Evolutionary conservation across 305 asterid genomes (phyloP).

Genomic region (Vinca major): DNA sequence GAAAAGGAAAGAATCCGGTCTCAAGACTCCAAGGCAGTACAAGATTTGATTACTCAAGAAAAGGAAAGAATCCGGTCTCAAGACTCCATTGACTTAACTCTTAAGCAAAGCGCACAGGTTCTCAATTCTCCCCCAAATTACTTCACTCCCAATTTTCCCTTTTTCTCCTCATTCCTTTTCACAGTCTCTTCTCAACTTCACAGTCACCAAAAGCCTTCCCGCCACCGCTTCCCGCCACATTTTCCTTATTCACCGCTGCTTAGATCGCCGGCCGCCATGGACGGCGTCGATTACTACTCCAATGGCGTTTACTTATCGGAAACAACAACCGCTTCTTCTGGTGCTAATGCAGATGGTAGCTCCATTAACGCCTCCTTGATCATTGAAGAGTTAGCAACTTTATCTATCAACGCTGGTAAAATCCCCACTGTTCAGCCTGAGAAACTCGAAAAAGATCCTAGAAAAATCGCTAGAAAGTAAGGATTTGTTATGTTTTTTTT

Average conservation of each 20-base stretch:
- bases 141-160: too few relatives aligned
- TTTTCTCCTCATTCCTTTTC: too few relatives aligned
- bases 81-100: too few relatives aligned
- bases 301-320: conserved; percentile 4
- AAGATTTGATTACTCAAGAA: too few relatives aligned
- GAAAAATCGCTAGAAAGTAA: conserved; percentile 64
- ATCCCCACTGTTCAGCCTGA: conserved; percentile 17
- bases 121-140: too few relatives aligned
- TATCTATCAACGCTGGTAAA: conserved; percentile 27
- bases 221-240: conserved; percentile 6
- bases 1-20: too few relatives aligned
- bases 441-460: conserved; percentile 59
- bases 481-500: conserved; percentile 6
- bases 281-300: conserved; percentile 22
- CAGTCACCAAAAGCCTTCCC: too few relatives aligned
- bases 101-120: too few relatives aligned
- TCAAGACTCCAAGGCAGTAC: too few relatives aligned
- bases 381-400: conserved; percentile 22
- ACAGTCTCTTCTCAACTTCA: too few relatives aligned
- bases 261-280: conserved; percentile 27
- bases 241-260: background rate
- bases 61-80: too few relatives aligned
- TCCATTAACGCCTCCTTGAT: conserved; percentile 2
- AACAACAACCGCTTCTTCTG: background rate
- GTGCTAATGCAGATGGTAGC: background rate